Conservation (phyloP, 345 rosid genomes). For the Lenwebbia sp. region DNA sequence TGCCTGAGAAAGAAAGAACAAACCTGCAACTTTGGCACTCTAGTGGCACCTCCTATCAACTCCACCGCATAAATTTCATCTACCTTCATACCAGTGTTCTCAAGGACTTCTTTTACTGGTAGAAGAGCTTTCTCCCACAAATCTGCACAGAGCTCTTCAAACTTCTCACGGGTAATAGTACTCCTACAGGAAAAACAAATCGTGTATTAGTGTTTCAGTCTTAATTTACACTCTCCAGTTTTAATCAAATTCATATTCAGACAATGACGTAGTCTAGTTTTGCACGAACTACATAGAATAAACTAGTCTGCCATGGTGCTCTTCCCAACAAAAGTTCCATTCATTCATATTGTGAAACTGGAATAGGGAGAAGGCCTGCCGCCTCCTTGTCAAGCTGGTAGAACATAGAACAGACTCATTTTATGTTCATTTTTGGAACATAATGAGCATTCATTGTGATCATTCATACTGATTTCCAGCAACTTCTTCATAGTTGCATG, state of each 20-base stretch:
- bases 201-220: neutral
- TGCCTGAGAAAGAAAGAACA: constrained; percentile 4
- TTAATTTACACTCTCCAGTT: neutral
- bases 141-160: constrained; percentile 93
- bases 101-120: constrained; percentile 74
- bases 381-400: neutral
- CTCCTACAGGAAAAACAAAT: constrained; percentile 48
- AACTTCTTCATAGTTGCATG: no score
- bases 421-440: neutral
- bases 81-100: constrained; percentile 60
- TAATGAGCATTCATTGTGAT: neutral
- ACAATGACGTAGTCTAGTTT: neutral
- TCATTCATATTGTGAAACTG: neutral
- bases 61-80: constrained; percentile 87
- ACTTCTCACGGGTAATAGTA: constrained; percentile 85
- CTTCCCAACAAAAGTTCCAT: neutral
- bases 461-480: neutral
- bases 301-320: neutral
- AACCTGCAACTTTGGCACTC: constrained; percentile 99
- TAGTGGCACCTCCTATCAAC: constrained; percentile 93
- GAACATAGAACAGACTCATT: neutral
- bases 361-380: neutral
- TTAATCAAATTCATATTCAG: neutral
- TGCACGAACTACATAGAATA: neutral
- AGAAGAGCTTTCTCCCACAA: constrained; percentile 83